phyloP scores from a whole-genome alignment of 2,329 filamentous ascomycete genomes.

The Akanthomyces muscarius region DNA sequence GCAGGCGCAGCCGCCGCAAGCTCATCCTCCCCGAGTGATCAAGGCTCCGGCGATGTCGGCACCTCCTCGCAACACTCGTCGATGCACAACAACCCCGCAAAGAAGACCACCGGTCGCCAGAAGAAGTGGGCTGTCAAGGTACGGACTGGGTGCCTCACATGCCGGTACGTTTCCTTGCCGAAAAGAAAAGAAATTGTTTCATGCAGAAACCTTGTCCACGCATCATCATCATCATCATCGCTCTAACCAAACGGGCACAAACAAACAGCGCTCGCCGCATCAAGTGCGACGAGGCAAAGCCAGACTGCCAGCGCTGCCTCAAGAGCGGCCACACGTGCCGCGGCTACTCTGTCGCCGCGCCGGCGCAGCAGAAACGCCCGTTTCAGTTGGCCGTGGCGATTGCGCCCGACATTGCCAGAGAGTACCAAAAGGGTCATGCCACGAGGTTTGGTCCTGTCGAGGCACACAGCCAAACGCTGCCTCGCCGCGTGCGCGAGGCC shows the following conservation, averaged over 20 bases:
- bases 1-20: no score
- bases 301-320: neutral
- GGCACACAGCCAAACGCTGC: neutral
- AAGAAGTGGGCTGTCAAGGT: slow-evolving; percentile 1
- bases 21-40: neutral
- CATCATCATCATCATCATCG: neutral
- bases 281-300: slow-evolving; percentile 12
- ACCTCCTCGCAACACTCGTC: neutral
- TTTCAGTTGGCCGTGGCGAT: neutral
- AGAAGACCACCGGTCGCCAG: neutral
- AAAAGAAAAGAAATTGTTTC: neutral
- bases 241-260: neutral
- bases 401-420: neutral
- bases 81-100: neutral
- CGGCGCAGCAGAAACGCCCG: neutral
- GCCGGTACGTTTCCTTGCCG: neutral
- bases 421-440: neutral
- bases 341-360: neutral
- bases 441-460: neutral
- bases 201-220: neutral
- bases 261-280: neutral
- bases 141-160: slow-evolving; percentile 3
- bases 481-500: neutral
- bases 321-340: neutral
- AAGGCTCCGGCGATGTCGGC: neutral